Base-by-base conservation (phyloP, 371 early-diverging fungal genomes). In the Chytridium lagenaria region DNA sequence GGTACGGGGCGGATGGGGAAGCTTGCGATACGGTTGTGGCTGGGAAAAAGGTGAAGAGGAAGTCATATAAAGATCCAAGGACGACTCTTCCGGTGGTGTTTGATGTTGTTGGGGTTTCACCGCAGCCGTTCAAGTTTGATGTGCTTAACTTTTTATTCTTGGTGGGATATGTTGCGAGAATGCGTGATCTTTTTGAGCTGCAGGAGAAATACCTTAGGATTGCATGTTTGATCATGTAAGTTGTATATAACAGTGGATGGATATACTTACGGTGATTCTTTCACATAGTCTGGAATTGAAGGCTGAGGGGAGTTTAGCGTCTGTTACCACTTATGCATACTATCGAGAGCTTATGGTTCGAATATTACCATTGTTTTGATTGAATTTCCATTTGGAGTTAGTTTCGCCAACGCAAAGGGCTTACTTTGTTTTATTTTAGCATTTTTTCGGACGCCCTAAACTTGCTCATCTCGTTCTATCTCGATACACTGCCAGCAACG, bases 281-380 rank as follows among this genome's bases (percentile, higher is more conserved):
- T 44, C 19, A 7, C 10, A 7, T 28, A 55, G 55, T 10, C 7
- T 26, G 16, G 55, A 55, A 26, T 10, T 16, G 23, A 55, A 55
- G 30, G 30, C 7, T 7, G 55, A 55, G 5, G 26, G 10, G 23
- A 55, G 55, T 26, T 28, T 55, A 7, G 30, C 26, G 5, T 5
- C 7, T 7, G 19, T 55, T 16, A 55, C 30, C 26, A 55, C 16
- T 55, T 55, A 23, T 10, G 55, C 23, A 7, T 55, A 55, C 30
- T 55, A 23, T 10, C 10, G 55, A 55, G 55, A 55, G 55, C 5
- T 55, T 26, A 55, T 55, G 55, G 49, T n/a, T n/a, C n/a, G n/a
- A n/a, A n/a, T n/a, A n/a, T n/a, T n/a, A n/a, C n/a, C n/a, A 26
- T 52, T 52, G n/a, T n/a, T 26, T 52, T n/a, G n/a, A n/a, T n/a